Evolutionary conservation across 1,284 basidiomycete genomes (phyloP).

Genomic region (Sporisorium reilianum): DNA sequence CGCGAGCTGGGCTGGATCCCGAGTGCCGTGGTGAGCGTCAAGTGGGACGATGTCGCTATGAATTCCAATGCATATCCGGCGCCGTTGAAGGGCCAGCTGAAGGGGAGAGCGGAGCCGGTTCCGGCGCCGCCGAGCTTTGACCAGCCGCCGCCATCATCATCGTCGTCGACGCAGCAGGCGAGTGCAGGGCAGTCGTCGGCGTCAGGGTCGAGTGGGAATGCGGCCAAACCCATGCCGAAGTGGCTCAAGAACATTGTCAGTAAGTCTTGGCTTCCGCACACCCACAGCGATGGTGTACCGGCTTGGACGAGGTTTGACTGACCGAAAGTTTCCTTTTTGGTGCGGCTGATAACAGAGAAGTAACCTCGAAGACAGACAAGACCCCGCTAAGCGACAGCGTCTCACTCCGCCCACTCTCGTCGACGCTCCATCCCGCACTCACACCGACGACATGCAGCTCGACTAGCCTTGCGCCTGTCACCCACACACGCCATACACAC

Average conservation of each 20-base stretch:
- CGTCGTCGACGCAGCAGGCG: background rate
- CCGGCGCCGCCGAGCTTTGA: conserved; percentile 16
- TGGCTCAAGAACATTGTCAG: conserved; percentile 51
- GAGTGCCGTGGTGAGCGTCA: conserved; percentile 80
- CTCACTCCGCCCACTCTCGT: background rate
- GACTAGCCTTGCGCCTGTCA: conserved; percentile 14
- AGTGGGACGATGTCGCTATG: conserved; percentile 79
- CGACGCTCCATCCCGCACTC: background rate
- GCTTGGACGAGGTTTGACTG: no score
- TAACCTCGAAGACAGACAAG: background rate
- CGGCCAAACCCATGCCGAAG: conserved; percentile 41
- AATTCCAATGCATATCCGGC: conserved; percentile 71
- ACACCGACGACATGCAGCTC: conserved; percentile 19
- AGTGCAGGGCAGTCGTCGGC: background rate
- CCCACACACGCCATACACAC: background rate
- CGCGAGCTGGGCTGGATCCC: conserved; percentile 81
- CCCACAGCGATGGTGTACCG: no score
- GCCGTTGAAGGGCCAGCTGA: conserved; percentile 34
- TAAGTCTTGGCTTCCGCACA: conserved; percentile 21
- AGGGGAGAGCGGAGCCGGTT: conserved; percentile 22
- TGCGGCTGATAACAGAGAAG: conserved; percentile 11
- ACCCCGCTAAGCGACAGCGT: conserved; percentile 12
- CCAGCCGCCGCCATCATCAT: background rate
- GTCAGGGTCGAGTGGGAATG: background rate
- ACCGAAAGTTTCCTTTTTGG: background rate